Percentiles rank a stretch among this genome's conserved stretches.
Evolutionary conservation across 768 basidiomycete species (phyloP).

Genomic region (Harrya chromipes): DNA sequence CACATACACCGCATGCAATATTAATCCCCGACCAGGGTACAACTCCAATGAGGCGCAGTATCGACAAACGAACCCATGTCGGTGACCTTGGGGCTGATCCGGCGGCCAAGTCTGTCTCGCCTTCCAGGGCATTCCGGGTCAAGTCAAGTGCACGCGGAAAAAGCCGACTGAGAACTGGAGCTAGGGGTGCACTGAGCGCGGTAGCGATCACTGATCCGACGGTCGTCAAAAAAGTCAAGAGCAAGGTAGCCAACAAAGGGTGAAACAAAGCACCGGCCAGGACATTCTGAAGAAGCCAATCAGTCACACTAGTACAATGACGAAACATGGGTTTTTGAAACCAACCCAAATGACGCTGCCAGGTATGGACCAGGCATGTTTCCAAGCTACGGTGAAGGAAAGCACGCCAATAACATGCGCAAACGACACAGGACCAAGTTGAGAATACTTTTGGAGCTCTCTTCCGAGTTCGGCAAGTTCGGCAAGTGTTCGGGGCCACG

Average conservation of each 20-base stretch:
- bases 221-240: constrained; percentile 83
- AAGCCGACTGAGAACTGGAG: constrained; percentile 74
- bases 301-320: constrained; percentile 12
- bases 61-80: constrained; percentile 82
- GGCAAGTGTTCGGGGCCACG: constrained; percentile 72
- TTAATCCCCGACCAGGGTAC: constrained; percentile 98
- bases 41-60: constrained; percentile 87
- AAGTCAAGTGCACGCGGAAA: constrained; percentile 85
- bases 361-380: constrained; percentile 96
- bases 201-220: constrained; percentile 83
- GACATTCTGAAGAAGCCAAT: constrained; percentile 63
- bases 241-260: constrained; percentile 73
- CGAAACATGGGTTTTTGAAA: constrained; percentile 5
- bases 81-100: constrained; percentile 37
- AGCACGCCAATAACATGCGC: constrained; percentile 82
- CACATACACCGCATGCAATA: constrained; percentile 91
- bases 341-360: constrained; percentile 89
- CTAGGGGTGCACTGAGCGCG: constrained; percentile 75
- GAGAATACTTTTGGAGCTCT: constrained; percentile 76
- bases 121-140: constrained; percentile 78
- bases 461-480: constrained; percentile 74
- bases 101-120: constrained; percentile 47
- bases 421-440: constrained; percentile 59
- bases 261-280: constrained; percentile 85
- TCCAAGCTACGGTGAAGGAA: constrained; percentile 85